Evolutionary conservation across 108 stramenopile species (phyloP), one percentile per base, ranked within the genome.

Genomic region (Pseudonitzschia multistriata): DNA sequence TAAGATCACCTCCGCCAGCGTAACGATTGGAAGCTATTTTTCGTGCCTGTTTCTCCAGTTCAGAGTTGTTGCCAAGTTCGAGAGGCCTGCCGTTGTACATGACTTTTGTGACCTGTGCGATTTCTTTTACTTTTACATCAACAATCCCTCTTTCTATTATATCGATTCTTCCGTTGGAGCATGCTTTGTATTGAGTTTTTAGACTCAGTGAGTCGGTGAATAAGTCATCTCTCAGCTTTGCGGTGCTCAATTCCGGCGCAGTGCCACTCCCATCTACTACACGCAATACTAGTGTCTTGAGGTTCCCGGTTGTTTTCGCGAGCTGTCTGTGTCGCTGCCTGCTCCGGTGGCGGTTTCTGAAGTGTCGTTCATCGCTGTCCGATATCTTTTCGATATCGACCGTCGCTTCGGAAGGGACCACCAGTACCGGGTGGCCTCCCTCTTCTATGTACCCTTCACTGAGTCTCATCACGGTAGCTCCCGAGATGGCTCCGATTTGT

Each of bases 211-310:
- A 1, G 29, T 59, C 57, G 3, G 14, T 7, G 29, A 59, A 59
- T 8, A 59, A 14, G 19, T 59, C 57, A n/a, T 59, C 57, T 59
- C 34, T 30, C 15, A 59, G 15, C 29, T 59, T 7, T 35, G 33
- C 50, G 11, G 24, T 25, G 22, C 22, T 59, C 35, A 35, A 59
- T 8, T 59, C 57, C 0, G 57, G 34, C 5, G 17, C 33, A 0
- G 15, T 0, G 15, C 31, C 31, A 1, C 5, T 59, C n/a, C 29
- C 29, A 59, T 59, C 57, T 0, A 59, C 8, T 5, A 59, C 57
- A n/a, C 57, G 57, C 5, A 59, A 30, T 15, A 59, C 57, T 14
- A 59, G n/a, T 1, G 57, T 59, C 3, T 11, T 59, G 13, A 59
- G 34, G 3, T n/a, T 15, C n/a, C 57, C 57, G 0, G 54, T 55